Percentiles rank a stretch among this genome's conserved stretches.
Evolutionary conservation across 164 flowering plant species (phyloP).

Genomic region (Vitis cinerea): DNA sequence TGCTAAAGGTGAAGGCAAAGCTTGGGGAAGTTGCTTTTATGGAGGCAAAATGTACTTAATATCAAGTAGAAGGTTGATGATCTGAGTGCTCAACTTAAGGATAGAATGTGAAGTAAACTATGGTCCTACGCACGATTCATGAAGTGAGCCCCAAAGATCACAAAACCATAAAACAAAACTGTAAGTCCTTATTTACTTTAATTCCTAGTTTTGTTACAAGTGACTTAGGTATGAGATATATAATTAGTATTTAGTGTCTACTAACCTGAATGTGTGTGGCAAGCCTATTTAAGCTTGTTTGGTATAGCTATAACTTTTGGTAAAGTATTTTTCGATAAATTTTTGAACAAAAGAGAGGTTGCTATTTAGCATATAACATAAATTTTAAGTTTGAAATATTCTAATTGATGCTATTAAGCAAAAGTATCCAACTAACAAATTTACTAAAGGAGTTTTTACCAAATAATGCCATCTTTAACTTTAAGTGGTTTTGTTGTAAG

Average conservation of each 20-base stretch:
- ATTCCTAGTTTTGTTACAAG: neutral
- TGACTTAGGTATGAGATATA: no score
- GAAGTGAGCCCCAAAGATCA: constrained; percentile 25
- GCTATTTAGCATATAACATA: no score
- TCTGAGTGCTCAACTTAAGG: constrained; percentile 51
- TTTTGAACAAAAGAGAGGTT: no score
- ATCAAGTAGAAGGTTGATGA: constrained; percentile 73
- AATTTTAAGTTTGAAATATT: no score
- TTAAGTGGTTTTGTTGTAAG: no score
- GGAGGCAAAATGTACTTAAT: constrained; percentile 57
- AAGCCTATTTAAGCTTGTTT: neutral
- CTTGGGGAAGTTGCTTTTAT: constrained; percentile 61
- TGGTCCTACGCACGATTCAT: constrained; percentile 23
- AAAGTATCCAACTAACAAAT: no score
- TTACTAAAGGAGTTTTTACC: no score
- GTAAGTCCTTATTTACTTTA: constrained; percentile 30
- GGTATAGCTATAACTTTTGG: no score
- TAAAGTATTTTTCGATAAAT: no score
- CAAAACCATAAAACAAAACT: constrained; percentile 25
- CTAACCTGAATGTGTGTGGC: neutral
- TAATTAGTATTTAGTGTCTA: neutral
- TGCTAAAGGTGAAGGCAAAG: constrained; percentile 61
- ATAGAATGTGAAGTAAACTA: constrained; percentile 38
- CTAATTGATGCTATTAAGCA: no score
- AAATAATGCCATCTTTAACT: no score